Conservation (phyloP, 805 yeast species). For the Barnettozyma sp. region DNA sequence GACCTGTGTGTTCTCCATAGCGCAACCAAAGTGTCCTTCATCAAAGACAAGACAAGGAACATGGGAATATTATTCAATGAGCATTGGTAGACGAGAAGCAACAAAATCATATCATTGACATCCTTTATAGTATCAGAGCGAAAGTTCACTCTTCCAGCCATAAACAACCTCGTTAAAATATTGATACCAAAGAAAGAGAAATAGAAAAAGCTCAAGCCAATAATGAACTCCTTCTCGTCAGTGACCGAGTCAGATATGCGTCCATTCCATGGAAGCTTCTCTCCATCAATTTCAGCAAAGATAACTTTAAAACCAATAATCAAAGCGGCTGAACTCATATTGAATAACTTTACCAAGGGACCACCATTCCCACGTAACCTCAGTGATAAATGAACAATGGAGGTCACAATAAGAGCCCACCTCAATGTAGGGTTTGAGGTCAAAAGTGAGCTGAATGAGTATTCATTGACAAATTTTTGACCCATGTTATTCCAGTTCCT, state of each 20-base stretch:
- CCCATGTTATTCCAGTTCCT: conserved; percentile 90
- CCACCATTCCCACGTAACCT: conserved; percentile 5
- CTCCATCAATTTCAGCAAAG: conserved; percentile 10
- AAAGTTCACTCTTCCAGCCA: conserved; percentile 7
- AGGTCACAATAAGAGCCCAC: conserved; percentile 39
- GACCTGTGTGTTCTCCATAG: conserved; percentile 1
- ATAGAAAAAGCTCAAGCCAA: conserved; percentile 17
- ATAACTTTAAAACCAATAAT: conserved; percentile 3
- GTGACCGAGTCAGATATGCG: conserved; percentile 2
- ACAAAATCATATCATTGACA: conserved; percentile 30
- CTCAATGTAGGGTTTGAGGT: conserved; percentile 23
- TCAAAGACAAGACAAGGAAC: conserved; percentile 32
- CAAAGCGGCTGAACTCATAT: background rate
- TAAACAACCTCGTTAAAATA: conserved; percentile 27
- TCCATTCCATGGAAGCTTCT: conserved; percentile 6
- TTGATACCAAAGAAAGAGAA: conserved; percentile 29
- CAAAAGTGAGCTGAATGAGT: conserved; percentile 4
- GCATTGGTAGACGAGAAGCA: conserved; percentile 44
- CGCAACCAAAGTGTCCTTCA: conserved; percentile 10
- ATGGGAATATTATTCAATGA: conserved; percentile 43
- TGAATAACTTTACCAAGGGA: conserved; percentile 1
- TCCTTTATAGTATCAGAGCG: conserved; percentile 29
- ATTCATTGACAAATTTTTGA: conserved; percentile 52
- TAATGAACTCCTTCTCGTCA: conserved; percentile 1
- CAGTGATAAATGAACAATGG: conserved; percentile 2